These are phyloP conservation scores for Yarrowia bubula DNA, from an alignment of 805 yeast species.

Conservation along the genomic window DNA sequence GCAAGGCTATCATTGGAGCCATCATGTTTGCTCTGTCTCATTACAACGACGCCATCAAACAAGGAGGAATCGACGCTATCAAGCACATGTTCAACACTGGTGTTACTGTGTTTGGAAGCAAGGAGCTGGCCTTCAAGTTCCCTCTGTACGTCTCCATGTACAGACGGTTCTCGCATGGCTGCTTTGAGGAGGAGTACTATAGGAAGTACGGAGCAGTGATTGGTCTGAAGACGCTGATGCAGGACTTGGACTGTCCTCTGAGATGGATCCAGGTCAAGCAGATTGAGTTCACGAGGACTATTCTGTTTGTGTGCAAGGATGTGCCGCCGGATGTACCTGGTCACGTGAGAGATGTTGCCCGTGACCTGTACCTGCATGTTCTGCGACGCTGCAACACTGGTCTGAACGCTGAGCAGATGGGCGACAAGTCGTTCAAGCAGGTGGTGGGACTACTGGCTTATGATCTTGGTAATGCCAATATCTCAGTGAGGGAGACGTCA, in stretches of 20 bases:
- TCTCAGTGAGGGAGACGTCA: constrained; percentile 76
- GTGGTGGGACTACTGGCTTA: constrained; percentile 86
- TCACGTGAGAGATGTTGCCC: constrained; percentile 70
- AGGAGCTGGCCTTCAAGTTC: constrained; percentile 63
- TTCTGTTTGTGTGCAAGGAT: constrained; percentile 86
- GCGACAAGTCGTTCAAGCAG: constrained; percentile 72
- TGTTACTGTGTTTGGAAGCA: constrained; percentile 61
- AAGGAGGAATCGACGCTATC: constrained; percentile 67
- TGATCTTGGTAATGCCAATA: constrained; percentile 86
- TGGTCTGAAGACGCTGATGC: constrained; percentile 72
- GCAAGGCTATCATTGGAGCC: constrained; percentile 68
- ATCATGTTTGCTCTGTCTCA: constrained; percentile 78
- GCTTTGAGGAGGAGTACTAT: constrained; percentile 86
- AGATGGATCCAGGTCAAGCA: constrained; percentile 75
- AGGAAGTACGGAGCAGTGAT: constrained; percentile 84
- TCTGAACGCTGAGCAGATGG: constrained; percentile 59
- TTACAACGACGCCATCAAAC: constrained; percentile 65
- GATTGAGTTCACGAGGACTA: constrained; percentile 78
- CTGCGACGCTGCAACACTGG: constrained; percentile 64
- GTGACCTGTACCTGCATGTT: constrained; percentile 60
- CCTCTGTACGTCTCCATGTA: constrained; percentile 75
- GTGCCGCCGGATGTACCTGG: constrained; percentile 85
- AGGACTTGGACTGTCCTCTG: constrained; percentile 64
- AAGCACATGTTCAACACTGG: constrained; percentile 61
- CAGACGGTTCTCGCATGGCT: constrained; percentile 81